Evolutionary conservation across 805 yeast species (phyloP), one percentile per base, ranked within the genome.

Genomic region (Starmerella bacillaris): DNA sequence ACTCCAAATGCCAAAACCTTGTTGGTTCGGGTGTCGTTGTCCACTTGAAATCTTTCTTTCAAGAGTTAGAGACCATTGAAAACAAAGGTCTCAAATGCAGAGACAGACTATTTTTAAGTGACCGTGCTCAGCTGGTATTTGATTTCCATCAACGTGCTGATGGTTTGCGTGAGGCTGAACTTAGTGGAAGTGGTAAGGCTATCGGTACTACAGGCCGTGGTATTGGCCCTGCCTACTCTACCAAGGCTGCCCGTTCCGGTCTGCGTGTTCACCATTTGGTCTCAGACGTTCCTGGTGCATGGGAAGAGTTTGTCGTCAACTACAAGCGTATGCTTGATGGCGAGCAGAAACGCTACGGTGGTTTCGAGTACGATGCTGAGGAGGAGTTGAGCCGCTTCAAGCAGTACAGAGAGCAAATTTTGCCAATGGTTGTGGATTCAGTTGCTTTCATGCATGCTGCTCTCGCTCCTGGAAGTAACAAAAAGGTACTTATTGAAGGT

Each of bases 201-300:
- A 86, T 89, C 51, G 98, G 98, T 49, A 89, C 98, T 43, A 89
- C 98, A 24, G 95, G 96, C 55, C 89, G 89, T 57, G 98, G 98
- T 60, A 89, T 89, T 52, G 98, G 98, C 39, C 98, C 98, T 50
- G 78, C 98, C 30, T 89, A 89, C 58, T 76, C 95, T 18, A 83
- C 98, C 44, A 89, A 89, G 64, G 92, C 92, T 34, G 77, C 93
- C 12, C 76, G 98, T 62, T 82, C 95, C 16, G 98, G 98, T 54
- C 66, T 89, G 49, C 72, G 98, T 61, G 92, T 89, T 37, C 98
- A 89, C 63, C 96, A 89, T 64, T 68, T 89, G 52, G 89, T 83
- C 27, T 73, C 78, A 46, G 78, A 78, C 49, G 84, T 78, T 53
- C 84, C 83, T 12, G 84, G 73, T 43, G 79, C 93, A 12, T 89